Conservation (phyloP, 2,329 filamentous ascomycete species). For the Cercospora nicotianae region DNA sequence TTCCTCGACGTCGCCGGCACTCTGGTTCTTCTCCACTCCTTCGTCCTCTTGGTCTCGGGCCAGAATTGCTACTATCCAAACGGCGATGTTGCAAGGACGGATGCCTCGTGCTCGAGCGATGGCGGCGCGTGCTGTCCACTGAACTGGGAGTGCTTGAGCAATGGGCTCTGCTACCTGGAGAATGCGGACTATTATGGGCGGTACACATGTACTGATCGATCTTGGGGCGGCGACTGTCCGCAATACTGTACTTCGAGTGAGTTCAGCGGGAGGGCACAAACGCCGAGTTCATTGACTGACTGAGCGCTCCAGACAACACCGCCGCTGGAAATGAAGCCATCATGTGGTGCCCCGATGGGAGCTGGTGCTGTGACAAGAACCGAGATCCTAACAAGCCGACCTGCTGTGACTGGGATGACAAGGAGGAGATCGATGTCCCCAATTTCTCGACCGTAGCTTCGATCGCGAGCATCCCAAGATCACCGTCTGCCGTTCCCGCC, state of each 20-base stretch:
- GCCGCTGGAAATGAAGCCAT: constrained; percentile 38
- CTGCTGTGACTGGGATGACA: constrained; percentile 24
- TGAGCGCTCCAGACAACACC: constrained; percentile 19
- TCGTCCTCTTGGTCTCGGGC: constrained; percentile 15
- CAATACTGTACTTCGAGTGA: constrained; percentile 35
- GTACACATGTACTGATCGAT: constrained; percentile 40
- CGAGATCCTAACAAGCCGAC: constrained; percentile 23
- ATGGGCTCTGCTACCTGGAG: constrained; percentile 38
- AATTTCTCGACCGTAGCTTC: constrained; percentile 19
- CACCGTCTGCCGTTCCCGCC: constrained; percentile 11
- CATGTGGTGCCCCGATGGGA: constrained; percentile 32
- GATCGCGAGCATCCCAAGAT: constrained; percentile 22
- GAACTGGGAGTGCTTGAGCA: constrained; percentile 38
- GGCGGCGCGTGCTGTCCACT: constrained; percentile 39
- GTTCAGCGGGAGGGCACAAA: constrained; percentile 8
- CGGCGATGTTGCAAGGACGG: constrained; percentile 32
- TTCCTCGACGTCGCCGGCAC: constrained; percentile 5
- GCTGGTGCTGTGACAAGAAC: constrained; percentile 38
- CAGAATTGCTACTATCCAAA: constrained; percentile 42
- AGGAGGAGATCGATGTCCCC: constrained; percentile 24
- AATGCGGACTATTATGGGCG: constrained; percentile 33
- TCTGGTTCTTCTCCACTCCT: constrained; percentile 18
- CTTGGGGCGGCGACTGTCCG: constrained; percentile 35
- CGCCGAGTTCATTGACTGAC: neutral
- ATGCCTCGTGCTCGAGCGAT: constrained; percentile 30